Conservation (phyloP, 2,329 filamentous ascomycete species). For the Parafenestella ontariensis region DNA sequence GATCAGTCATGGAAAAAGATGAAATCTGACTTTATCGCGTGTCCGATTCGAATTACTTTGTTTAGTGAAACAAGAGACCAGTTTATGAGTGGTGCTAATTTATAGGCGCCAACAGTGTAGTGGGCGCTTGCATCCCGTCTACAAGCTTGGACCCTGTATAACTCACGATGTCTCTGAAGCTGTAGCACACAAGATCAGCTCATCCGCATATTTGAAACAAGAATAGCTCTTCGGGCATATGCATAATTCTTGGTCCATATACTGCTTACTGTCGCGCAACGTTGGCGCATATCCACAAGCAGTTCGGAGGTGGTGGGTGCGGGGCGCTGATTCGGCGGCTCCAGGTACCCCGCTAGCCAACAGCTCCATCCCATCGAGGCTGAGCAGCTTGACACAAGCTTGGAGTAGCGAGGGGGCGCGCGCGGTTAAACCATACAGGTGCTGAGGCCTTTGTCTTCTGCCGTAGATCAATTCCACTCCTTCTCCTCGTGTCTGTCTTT, state of each 20-base stretch:
- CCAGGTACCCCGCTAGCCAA: conserved; percentile 39
- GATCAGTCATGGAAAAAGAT: neutral
- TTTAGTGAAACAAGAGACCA: neutral
- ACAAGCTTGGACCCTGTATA: conserved; percentile 22
- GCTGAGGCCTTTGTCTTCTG: conserved; percentile 22
- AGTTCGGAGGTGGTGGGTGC: conserved; percentile 7
- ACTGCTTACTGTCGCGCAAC: conserved; percentile 15
- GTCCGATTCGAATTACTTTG: neutral
- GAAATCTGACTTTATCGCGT: neutral
- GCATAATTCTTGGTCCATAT: neutral
- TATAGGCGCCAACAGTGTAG: conserved; percentile 11
- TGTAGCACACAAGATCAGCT: neutral
- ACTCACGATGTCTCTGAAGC: neutral
- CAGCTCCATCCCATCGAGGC: conserved; percentile 38
- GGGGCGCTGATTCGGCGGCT: conserved; percentile 37
- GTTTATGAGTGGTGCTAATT: neutral
- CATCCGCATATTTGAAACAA: conserved; percentile 1
- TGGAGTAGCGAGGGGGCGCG: conserved; percentile 17
- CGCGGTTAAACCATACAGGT: conserved; percentile 30
- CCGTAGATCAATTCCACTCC: conserved; percentile 13
- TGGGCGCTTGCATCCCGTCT: conserved; percentile 24
- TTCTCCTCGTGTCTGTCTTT: conserved; percentile 1
- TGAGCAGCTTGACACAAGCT: conserved; percentile 40
- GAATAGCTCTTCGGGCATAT: neutral
- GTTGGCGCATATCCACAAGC: conserved; percentile 17